These are phyloP conservation scores for Colletotrichum aenigma DNA, from an alignment of 2,329 filamentous ascomycete species.

Conservation along the genomic window DNA sequence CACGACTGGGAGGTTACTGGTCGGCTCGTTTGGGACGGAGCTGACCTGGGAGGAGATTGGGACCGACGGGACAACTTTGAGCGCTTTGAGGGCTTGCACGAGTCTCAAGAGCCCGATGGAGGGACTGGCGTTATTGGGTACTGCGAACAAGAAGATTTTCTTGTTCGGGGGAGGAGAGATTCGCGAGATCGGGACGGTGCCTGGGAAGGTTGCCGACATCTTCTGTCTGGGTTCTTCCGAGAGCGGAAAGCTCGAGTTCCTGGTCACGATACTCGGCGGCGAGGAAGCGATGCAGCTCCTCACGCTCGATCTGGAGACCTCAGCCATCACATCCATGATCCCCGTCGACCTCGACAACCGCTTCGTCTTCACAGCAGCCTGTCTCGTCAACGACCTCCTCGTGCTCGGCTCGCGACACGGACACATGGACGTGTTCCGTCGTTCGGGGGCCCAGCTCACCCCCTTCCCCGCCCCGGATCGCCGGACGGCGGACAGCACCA, in stretches of 20 bases:
- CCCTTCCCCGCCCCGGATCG: conserved; percentile 39
- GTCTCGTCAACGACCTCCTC: conserved; percentile 43
- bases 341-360: conserved; percentile 47
- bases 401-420: conserved; percentile 61
- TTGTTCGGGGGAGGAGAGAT: conserved; percentile 40
- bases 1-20: conserved; percentile 63
- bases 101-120: conserved; percentile 44
- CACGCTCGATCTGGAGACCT: conserved; percentile 37
- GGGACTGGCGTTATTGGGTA: conserved; percentile 52
- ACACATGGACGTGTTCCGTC: conserved; percentile 44
- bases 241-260: conserved; percentile 31
- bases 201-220: conserved; percentile 57
- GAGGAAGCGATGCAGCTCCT: conserved; percentile 45
- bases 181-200: conserved; percentile 39
- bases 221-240: conserved; percentile 36
- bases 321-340: conserved; percentile 29
- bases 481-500: conserved; percentile 68
- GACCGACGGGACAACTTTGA: conserved; percentile 34
- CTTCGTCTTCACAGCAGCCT: conserved; percentile 54
- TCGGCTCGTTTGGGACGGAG: conserved; percentile 40
- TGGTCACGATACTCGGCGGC: conserved; percentile 52
- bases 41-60: conserved; percentile 48
- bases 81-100: conserved; percentile 51
- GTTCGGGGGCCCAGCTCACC: conserved; percentile 28
- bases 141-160: conserved; percentile 52